A percentile compares a stretch with the other conserved stretches of the same genome.
Evolutionary conservation across 768 basidiomycete species (phyloP).

Genomic region (Pleurotus giganteus): DNA sequence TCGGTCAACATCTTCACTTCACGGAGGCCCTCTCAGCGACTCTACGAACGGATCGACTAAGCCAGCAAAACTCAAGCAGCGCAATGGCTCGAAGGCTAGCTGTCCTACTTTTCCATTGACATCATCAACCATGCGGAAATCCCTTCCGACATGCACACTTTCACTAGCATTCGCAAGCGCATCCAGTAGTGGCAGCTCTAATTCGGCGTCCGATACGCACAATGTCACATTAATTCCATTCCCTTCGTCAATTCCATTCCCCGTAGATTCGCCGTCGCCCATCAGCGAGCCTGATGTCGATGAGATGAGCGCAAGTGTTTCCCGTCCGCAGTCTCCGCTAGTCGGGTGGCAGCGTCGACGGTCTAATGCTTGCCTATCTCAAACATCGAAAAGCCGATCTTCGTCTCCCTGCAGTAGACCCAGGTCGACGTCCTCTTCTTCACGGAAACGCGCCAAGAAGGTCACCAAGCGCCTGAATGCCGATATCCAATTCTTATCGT

Average conservation of each 20-base stretch:
- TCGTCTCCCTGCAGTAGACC: conserved; percentile 5
- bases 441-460: conserved; percentile 9
- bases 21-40: neutral
- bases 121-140: conserved; percentile 1
- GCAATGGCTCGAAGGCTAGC: neutral
- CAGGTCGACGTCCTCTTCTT: neutral
- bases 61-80: conserved; percentile 1
- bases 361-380: conserved; percentile 12
- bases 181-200: neutral
- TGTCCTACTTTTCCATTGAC: conserved; percentile 1
- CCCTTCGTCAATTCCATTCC: conserved; percentile 6
- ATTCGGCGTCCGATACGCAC: neutral
- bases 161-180: conserved; percentile 5
- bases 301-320: neutral
- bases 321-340: conserved; percentile 7
- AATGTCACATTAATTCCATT: conserved; percentile 1
- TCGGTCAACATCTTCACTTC: neutral
- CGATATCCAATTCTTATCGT: conserved; percentile 10
- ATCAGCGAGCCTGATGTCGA: conserved; percentile 6
- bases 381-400: conserved; percentile 4
- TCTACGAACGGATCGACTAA: neutral
- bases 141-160: conserved; percentile 6
- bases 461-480: neutral
- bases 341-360: conserved; percentile 13
- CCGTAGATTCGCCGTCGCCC: neutral